These are phyloP conservation scores for Aciculosporium take DNA, from an alignment of 2,329 filamentous ascomycete genomes.

Conservation along the genomic window DNA sequence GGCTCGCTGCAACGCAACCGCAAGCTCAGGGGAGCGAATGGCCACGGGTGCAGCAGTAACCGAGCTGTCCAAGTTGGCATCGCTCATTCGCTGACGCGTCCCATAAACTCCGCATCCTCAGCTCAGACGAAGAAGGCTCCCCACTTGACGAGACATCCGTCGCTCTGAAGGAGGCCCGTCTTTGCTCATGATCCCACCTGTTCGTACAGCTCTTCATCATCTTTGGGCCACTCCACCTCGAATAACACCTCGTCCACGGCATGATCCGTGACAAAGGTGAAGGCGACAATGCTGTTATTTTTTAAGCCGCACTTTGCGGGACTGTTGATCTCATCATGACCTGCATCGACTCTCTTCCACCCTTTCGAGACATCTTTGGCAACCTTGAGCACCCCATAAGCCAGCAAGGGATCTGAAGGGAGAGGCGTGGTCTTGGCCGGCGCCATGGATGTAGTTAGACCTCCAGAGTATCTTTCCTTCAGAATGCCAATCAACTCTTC, in stretches of 20 bases:
- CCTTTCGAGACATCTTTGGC: conserved; percentile 31
- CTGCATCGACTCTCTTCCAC: conserved; percentile 32
- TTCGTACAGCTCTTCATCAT: conserved; percentile 25
- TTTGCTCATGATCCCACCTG: conserved; percentile 3
- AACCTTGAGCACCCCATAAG: conserved; percentile 31
- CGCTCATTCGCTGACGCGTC: neutral
- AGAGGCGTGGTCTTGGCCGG: conserved; percentile 23
- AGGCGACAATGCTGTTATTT: conserved; percentile 35
- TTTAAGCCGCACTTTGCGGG: conserved; percentile 28
- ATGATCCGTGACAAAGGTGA: conserved; percentile 28
- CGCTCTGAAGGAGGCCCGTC: neutral
- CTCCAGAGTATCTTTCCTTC: conserved; percentile 39
- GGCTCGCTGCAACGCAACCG: neutral
- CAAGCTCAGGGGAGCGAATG: neutral
- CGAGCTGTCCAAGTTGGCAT: neutral
- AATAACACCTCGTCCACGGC: conserved; percentile 28
- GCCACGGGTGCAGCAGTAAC: neutral
- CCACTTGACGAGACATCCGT: neutral
- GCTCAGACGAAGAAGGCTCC: neutral
- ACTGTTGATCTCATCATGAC: conserved; percentile 21
- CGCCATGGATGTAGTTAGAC: conserved; percentile 27
- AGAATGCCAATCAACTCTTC: conserved; percentile 44
- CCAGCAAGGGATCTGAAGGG: conserved; percentile 27
- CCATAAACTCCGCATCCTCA: neutral
- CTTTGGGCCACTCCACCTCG: conserved; percentile 30